Conservation (phyloP, 176 grass and related monocot species). For the Phragmites australis region DNA sequence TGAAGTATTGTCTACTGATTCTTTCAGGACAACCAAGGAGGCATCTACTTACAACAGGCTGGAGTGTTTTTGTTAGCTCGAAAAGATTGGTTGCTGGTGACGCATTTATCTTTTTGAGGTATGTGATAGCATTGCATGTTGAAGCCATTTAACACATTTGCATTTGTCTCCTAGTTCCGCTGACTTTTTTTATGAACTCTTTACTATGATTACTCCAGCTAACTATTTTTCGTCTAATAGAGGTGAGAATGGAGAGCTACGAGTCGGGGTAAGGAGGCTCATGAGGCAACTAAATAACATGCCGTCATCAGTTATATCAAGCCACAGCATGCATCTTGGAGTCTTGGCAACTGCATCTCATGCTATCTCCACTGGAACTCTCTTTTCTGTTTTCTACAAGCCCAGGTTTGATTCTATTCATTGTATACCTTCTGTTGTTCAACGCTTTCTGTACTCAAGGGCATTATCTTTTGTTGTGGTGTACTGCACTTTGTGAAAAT, state of each 20-base stretch:
- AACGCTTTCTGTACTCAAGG: slow-evolving; percentile 2
- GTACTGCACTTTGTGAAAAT: not conserved
- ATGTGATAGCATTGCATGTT: slow-evolving; percentile 3
- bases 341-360: slow-evolving; percentile 92
- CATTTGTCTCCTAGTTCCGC: slow-evolving; percentile 3
- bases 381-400: slow-evolving; percentile 90
- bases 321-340: slow-evolving; percentile 95
- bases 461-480: slow-evolving; percentile 4
- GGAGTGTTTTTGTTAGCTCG: slow-evolving; percentile 93
- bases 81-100: slow-evolving; percentile 91
- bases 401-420: slow-evolving; percentile 59
- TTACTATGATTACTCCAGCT: slow-evolving; percentile 7
- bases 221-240: slow-evolving; percentile 40
- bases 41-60: slow-evolving; percentile 88
- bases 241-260: slow-evolving; percentile 75
- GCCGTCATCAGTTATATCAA: slow-evolving; percentile 91
- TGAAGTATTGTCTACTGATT: not conserved
- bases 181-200: slow-evolving; percentile 22
- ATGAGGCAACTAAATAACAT: slow-evolving; percentile 74
- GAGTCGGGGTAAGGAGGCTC: slow-evolving; percentile 74
- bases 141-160: slow-evolving; percentile 7
- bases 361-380: slow-evolving; percentile 68
- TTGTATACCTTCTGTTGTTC: not conserved
- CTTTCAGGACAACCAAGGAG: slow-evolving; percentile 79
- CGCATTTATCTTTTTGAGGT: slow-evolving; percentile 93